phyloP scores from a whole-genome alignment of 176 grass and related monocot species.

The Tillandsia leiboldiana region DNA sequence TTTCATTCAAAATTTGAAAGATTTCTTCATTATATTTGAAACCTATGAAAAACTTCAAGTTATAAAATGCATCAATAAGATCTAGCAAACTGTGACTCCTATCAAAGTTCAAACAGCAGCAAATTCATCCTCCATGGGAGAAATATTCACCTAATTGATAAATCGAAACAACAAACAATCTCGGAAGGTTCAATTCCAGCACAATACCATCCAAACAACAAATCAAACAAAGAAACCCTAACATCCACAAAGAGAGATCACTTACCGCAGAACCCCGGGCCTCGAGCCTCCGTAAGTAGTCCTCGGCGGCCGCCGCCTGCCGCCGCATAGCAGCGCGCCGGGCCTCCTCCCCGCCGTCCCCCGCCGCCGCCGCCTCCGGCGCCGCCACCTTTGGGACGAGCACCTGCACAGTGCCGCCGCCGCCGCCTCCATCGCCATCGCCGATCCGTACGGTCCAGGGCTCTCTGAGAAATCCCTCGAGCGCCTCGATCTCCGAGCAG shows the following conservation, averaged over 20 bases:
- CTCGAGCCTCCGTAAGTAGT: conserved; percentile 42
- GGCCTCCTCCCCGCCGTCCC: background rate
- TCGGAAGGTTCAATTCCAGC: background rate
- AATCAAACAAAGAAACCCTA: background rate
- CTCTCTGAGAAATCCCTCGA: conserved; percentile 34
- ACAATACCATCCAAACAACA: background rate
- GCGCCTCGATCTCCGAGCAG: conserved; percentile 22
- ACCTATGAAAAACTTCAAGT: no score
- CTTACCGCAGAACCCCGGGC: conserved; percentile 3
- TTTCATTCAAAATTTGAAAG: no score
- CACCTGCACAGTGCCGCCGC: conserved; percentile 18
- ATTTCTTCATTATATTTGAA: no score
- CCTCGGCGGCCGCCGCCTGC: conserved; percentile 38
- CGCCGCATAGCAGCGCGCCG: conserved; percentile 29
- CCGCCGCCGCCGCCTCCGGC: background rate
- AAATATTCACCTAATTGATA: background rate
- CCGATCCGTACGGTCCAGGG: conserved; percentile 24
- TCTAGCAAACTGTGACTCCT: no score
- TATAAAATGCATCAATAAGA: no score
- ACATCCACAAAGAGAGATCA: background rate
- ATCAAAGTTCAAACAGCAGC: no score
- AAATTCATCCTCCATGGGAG: no score
- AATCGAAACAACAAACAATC: background rate
- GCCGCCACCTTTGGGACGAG: conserved; percentile 8
- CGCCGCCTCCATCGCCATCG: background rate